Conservation (phyloP, 2,329 filamentous ascomycete genomes). For the Penicillium sclerotigenum region DNA sequence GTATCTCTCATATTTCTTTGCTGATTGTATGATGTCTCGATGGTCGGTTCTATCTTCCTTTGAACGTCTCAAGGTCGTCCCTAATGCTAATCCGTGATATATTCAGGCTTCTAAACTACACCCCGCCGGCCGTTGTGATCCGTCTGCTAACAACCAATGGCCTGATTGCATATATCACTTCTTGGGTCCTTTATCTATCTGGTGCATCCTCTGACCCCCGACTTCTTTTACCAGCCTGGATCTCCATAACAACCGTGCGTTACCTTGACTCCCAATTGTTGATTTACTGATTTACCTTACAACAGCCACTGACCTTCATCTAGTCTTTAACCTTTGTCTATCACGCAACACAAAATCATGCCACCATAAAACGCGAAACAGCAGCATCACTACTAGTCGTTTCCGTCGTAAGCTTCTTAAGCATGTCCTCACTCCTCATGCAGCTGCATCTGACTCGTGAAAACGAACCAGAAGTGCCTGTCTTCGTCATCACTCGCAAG, state of each 20-base stretch:
- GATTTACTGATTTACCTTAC: not conserved
- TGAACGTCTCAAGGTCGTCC: not conserved
- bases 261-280: not conserved
- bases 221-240: constrained; percentile 72
- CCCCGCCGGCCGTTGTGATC: constrained; percentile 71
- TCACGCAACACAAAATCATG: constrained; percentile 72
- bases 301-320: not conserved
- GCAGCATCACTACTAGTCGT: constrained; percentile 74
- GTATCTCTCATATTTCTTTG: constrained; percentile 78
- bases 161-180: constrained; percentile 71
- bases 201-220: constrained; percentile 68
- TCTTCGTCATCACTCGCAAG: constrained; percentile 50
- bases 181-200: constrained; percentile 66
- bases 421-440: constrained; percentile 65
- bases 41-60: constrained; percentile 53
- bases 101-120: constrained; percentile 77
- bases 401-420: constrained; percentile 71
- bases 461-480: constrained; percentile 60
- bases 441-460: constrained; percentile 63
- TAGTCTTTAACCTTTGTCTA: constrained; percentile 71
- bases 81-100: not conserved
- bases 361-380: constrained; percentile 76
- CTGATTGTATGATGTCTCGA: constrained; percentile 78
- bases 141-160: constrained; percentile 72
- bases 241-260: constrained; percentile 69